These are phyloP conservation scores for Jatropha podagrica DNA, from an alignment of 441 rosid species.

Conservation along the genomic window DNA sequence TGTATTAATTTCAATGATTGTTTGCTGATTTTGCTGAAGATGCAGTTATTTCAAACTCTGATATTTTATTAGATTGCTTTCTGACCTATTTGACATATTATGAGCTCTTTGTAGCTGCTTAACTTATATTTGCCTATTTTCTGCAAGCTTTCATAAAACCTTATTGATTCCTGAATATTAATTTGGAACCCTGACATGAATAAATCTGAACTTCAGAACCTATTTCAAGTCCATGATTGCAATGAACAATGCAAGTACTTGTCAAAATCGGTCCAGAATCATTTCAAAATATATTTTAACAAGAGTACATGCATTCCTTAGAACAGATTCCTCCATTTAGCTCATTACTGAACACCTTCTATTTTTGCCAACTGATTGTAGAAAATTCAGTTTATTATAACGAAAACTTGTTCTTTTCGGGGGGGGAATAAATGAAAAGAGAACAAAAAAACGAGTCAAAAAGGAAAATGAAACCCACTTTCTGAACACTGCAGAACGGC, in stretches of 20 bases:
- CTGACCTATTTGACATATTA: not conserved
- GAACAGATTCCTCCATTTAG: not conserved
- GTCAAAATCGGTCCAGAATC: not conserved
- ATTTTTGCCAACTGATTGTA: not conserved
- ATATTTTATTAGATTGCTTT: not conserved
- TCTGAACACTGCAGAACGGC: not conserved
- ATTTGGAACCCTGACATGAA: not conserved
- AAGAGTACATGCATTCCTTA: not conserved
- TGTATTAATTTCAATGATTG: not conserved
- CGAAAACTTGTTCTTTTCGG: not conserved
- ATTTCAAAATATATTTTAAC: not conserved
- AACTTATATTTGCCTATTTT: not conserved
- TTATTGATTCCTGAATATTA: not conserved
- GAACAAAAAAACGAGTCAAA: no score
- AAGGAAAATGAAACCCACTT: not conserved
- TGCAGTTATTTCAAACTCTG: not conserved
- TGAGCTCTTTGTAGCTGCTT: not conserved
- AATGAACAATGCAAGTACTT: not conserved
- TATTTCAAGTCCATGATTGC: not conserved
- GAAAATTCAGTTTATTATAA: not conserved
- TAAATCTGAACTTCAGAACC: not conserved
- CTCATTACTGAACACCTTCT: not conserved
- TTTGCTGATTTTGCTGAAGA: not conserved
- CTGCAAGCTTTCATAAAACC: not conserved
- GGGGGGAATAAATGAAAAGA: not conserved